Base-by-base conservation (phyloP, 768 basidiomycete genomes). In the Lanmaoa rubissima region DNA sequence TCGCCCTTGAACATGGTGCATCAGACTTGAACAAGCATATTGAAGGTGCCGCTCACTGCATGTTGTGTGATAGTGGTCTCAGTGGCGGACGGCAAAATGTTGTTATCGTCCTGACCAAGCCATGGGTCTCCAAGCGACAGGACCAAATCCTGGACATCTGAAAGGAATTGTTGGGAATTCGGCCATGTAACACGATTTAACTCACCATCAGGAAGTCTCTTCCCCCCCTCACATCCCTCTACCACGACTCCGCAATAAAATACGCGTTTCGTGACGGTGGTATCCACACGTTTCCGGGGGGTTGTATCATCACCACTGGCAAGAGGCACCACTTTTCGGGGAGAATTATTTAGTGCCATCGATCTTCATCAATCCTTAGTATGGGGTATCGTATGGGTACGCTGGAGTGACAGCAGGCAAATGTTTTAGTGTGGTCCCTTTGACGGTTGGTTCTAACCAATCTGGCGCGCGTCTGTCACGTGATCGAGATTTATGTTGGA, bases 171-270 rank as follows among this genome's bases (percentile, higher is more conserved):
- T 61, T 57, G 40, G 45, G 11, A 19, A 42, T 52, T 52, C 24
- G n/a, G 45, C n/a, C 54, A 61, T 40, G 44, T 34, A 24, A 32
- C 31, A 53, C 28, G 16, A 8, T 6, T 5, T 1, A 36, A 69
- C 71, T 66, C 69, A 86, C 90, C 89, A 72, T 86, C 83, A 39
- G 85, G 80, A 48, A 90, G 79, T 55, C 83, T 79, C 62, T 77
- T 81, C 7, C 87, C 88, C 61, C 82, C 79, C 60, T 88, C 87
- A 39, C 88, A 85, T 50, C 85, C 86, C 74, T 97, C 93, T 32
- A 96, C 87, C 14, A 96, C 90, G 19, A 96, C 90, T 43, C 90
- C 91, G 67, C 90, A 92, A 68, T 89, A 89, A 72, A 95, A 96
- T 26, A 87, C 90, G 68, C 94, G 88, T 69, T 81, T 87, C 7